A percentile compares a stretch with the other conserved stretches of the same genome.
Conservation (phyloP, 768 basidiomycete genomes). For the Suillus alpinus region DNA sequence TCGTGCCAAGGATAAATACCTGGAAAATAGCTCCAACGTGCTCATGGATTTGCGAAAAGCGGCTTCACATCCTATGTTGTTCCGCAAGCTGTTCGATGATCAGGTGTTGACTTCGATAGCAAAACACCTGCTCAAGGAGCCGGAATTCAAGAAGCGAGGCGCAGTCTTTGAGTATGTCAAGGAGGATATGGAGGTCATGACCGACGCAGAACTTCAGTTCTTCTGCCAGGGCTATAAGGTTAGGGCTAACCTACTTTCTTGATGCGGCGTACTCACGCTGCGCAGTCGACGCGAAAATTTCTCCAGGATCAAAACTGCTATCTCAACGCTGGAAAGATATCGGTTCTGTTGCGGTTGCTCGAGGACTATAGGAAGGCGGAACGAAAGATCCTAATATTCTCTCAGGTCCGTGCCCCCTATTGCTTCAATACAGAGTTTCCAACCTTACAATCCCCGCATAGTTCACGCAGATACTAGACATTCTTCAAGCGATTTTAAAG, state of each 20-base stretch:
- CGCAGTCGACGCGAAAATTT: constrained; percentile 69
- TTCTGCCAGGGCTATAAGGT: constrained; percentile 90
- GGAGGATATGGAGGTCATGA: constrained; percentile 99
- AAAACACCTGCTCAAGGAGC: constrained; percentile 83
- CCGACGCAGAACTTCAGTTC: constrained; percentile 89
- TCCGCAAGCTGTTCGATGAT: constrained; percentile 82
- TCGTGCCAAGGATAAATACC: constrained; percentile 65
- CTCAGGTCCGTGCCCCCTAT: constrained; percentile 59
- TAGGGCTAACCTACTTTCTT: background rate
- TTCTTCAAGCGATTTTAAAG: constrained; percentile 80
- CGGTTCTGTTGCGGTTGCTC: constrained; percentile 68
- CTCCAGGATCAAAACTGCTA: constrained; percentile 73
- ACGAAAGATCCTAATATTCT: constrained; percentile 89
- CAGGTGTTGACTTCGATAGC: constrained; percentile 71
- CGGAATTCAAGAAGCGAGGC: constrained; percentile 83
- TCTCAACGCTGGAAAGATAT: constrained; percentile 86
- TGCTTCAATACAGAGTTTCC: background rate
- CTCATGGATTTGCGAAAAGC: constrained; percentile 98
- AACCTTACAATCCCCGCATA: constrained; percentile 27
- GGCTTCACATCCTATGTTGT: constrained; percentile 94
- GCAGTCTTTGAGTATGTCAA: constrained; percentile 83
- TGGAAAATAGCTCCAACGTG: constrained; percentile 87
- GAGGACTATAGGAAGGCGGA: constrained; percentile 61
- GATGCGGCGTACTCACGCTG: constrained; percentile 10
- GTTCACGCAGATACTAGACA: constrained; percentile 97